These are phyloP conservation scores for Sporothrix luriei DNA, from an alignment of 2,329 filamentous ascomycete species.

Conservation along the genomic window DNA sequence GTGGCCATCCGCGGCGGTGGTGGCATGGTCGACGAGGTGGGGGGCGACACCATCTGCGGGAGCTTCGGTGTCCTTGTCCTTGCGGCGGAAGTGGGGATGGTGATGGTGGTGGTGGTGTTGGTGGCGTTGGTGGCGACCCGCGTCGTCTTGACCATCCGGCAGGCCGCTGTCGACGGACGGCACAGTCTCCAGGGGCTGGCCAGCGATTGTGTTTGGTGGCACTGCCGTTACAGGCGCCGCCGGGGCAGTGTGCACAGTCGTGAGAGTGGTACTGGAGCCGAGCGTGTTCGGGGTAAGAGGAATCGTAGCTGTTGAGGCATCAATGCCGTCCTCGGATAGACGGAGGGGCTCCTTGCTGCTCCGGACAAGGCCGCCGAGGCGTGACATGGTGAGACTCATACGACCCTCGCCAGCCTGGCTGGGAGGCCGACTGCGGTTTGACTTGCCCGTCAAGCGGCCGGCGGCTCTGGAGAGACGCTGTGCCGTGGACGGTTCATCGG, in stretches of 20 bases:
- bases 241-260: conserved; percentile 6
- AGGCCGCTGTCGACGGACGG: conserved; percentile 16
- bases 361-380: conserved; percentile 56
- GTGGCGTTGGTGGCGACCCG: conserved; percentile 31
- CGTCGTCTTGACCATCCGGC: conserved; percentile 25
- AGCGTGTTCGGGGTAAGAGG: background rate
- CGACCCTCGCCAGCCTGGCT: conserved; percentile 63
- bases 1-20: background rate
- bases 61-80: conserved; percentile 30
- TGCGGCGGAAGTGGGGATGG: conserved; percentile 33
- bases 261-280: background rate
- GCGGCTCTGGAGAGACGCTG: conserved; percentile 61
- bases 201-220: background rate
- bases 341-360: conserved; percentile 54
- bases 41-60: background rate
- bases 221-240: background rate
- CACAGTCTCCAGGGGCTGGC: conserved; percentile 9
- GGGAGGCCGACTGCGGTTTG: conserved; percentile 56
- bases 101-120: conserved; percentile 35
- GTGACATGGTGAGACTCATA: conserved; percentile 60
- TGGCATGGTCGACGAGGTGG: background rate
- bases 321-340: conserved; percentile 38
- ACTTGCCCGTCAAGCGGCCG: conserved; percentile 52
- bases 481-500: conserved; percentile 55
- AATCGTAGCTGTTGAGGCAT: background rate